Evolutionary conservation across 2,329 filamentous ascomycete species (phyloP), one percentile per base, ranked within the genome.

Genomic region (Herpomyces periplanetae): DNA sequence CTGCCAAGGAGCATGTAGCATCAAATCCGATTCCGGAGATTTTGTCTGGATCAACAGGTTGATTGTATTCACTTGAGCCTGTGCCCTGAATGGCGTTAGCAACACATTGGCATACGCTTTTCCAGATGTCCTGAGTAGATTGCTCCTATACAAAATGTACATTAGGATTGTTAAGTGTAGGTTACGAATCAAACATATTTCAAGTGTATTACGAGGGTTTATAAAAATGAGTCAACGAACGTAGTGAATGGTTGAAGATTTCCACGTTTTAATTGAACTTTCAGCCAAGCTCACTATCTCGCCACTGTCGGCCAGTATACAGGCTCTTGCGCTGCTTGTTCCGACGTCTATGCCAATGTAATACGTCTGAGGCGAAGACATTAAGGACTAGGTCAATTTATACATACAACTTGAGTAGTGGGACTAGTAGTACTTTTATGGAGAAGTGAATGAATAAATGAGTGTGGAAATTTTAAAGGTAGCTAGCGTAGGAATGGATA

Each of bases 91-190:
- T 51, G 17, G 73, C 69, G 20, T 59, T 52, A 31, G 71, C 62
- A 14, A 88, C 69, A 16, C 69, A 80, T 24, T 56, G 51, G 43
- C 73, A 87, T 35, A 96, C 87, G 40, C 69, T 75, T 26, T 58
- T 51, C 80, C 80, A 96, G 33, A 96, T 96, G 38, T 96, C 68
- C 19, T 59, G 66, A 0, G 80, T 91, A 8, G 75, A 91, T 75
- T 96, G 80, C 45, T 96, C 80, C 71, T 63, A 24, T 5, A 16
- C 45, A 23, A 8, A 23, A 8, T 22, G 12, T 15, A 12, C 17
- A 8, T 18, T 10, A 15, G 5, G 8, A 11, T 11, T 17, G 10
- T 11, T 11, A 19, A 8, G 5, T 17, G 6, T 19, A 26, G 6
- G 13, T 17, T 6, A 5, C 6, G 10, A 10, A 8, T 17, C 10